Evolutionary conservation across 169 alveolate species (phyloP), one percentile per base, ranked within the genome.

Genomic region (Besnoitia besnoiti): DNA sequence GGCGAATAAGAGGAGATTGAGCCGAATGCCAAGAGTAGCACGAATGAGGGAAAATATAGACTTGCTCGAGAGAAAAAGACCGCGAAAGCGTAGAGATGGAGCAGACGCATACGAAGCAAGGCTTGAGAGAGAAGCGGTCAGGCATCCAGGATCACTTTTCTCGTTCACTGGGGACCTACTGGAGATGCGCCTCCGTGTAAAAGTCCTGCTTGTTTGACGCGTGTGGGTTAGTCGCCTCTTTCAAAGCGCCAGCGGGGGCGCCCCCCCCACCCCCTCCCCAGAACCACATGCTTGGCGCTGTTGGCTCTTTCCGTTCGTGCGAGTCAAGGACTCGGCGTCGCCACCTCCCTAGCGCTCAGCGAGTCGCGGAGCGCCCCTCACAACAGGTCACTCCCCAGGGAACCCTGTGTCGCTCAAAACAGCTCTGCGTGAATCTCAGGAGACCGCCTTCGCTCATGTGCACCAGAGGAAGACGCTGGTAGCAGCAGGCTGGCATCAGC

Each of bases 221-320:
- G n/a, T 73, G 82, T 16, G 16, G 82, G 46, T 42, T 37, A n/a
- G 2, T n/a, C 3, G 82, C 82, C 39, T 73, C 82, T 37, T 73
- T 73, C 46, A 73, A 16, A 10, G 82, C 82, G 5, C 82, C 82
- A 5, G 47, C 1, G 82, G 82, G 4, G 82, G 16, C 14, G 82
- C 82, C 82, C 7, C 46, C 82, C 2, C 46, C n/a, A 5, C 79
- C 79, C 19, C 79, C 40, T 37, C 82, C 82, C 82, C 82, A 73
- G n/a, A 73, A 73, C 82, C 82, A 73, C 82, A 73, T 73, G n/a
- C 21, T 37, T 55, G 7, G 12, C 24, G 67, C 24, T 55, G 12
- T 55, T n/a, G n/a, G n/a, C n/a, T n/a, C n/a, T n/a, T n/a, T n/a
- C n/a, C n/a, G n/a, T n/a, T n/a, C n/a, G n/a, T n/a, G n/a, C n/a